Conservation (phyloP, 2,329 filamentous ascomycete genomes). For the Venturiaceae sp. region DNA sequence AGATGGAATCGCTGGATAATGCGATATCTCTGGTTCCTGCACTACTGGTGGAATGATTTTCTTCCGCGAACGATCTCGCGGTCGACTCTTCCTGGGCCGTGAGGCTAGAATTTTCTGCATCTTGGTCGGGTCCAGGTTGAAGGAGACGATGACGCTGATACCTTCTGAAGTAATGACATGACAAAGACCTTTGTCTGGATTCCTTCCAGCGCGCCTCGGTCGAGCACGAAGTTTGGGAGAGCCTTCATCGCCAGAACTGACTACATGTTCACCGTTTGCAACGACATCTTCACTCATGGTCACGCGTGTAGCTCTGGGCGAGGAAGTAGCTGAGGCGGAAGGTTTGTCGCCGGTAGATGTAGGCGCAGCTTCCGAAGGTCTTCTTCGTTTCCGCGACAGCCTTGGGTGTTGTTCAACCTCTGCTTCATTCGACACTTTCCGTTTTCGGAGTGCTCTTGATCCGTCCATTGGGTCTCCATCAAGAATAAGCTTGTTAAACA, state of each 20-base stretch:
- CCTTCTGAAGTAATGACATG: constrained; percentile 29
- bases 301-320: background rate
- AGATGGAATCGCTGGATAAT: constrained; percentile 51
- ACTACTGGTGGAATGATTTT: constrained; percentile 21
- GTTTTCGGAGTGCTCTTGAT: constrained; percentile 69
- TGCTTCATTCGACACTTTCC: constrained; percentile 65
- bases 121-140: constrained; percentile 47
- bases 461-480: constrained; percentile 67
- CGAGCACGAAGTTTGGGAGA: constrained; percentile 32
- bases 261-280: constrained; percentile 8
- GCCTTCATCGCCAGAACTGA: constrained; percentile 14
- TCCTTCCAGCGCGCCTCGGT: constrained; percentile 42
- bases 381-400: constrained; percentile 17
- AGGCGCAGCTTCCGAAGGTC: constrained; percentile 5
- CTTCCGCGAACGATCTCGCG: constrained; percentile 22
- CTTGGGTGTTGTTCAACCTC: constrained; percentile 32
- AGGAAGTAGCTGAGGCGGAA: background rate
- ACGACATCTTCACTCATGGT: constrained; percentile 11
- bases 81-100: constrained; percentile 46
- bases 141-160: constrained; percentile 45
- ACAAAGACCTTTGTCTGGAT: constrained; percentile 28
- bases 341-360: background rate
- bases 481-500: constrained; percentile 64
- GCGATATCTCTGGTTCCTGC: constrained; percentile 33
- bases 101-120: constrained; percentile 51